Conservation (phyloP, 2,329 filamentous ascomycete species). For the Dothistroma septosporum region DNA sequence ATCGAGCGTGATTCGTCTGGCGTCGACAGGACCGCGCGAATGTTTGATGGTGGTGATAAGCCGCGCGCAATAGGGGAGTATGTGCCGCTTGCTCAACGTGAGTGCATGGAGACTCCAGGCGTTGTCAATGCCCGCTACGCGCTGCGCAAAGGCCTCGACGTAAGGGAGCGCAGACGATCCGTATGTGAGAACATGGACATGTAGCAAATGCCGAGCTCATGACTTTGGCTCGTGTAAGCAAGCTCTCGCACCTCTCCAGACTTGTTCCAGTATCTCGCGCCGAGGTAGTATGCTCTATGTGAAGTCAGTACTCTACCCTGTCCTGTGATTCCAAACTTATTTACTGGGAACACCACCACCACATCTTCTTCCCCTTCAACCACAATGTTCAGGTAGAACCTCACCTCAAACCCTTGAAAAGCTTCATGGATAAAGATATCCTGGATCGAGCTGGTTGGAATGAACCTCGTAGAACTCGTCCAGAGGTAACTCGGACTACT, state of each 20-base stretch:
- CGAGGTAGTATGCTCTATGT: conserved; percentile 63
- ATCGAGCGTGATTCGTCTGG: not conserved
- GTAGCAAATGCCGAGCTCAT: conserved; percentile 27
- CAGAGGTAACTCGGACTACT: conserved; percentile 65
- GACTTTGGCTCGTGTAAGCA: conserved; percentile 71
- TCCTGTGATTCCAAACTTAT: conserved; percentile 26
- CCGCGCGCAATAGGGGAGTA: conserved; percentile 56
- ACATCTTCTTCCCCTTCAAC: conserved; percentile 84
- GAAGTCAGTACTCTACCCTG: not conserved
- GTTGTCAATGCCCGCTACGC: conserved; percentile 60
- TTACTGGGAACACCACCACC: conserved; percentile 87
- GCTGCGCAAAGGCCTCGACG: conserved; percentile 45
- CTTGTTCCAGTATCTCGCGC: conserved; percentile 71
- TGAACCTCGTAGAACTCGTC: conserved; percentile 64
- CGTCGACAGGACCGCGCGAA: conserved; percentile 42
- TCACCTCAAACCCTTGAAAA: conserved; percentile 84
- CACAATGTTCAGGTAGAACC: conserved; percentile 84
- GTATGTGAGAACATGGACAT: conserved; percentile 15
- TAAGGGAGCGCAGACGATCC: not conserved
- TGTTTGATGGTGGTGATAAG: conserved; percentile 57
- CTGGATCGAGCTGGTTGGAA: conserved; percentile 85
- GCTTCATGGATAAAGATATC: conserved; percentile 95
- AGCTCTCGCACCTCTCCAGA: conserved; percentile 80
- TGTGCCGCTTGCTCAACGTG: conserved; percentile 53
- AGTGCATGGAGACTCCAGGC: conserved; percentile 55